Percentiles rank a stretch among this genome's conserved stretches.
These are phyloP conservation scores for Pestalotiopsis sp. DNA, from an alignment of 2,329 filamentous ascomycete genomes.

Conservation along the genomic window DNA sequence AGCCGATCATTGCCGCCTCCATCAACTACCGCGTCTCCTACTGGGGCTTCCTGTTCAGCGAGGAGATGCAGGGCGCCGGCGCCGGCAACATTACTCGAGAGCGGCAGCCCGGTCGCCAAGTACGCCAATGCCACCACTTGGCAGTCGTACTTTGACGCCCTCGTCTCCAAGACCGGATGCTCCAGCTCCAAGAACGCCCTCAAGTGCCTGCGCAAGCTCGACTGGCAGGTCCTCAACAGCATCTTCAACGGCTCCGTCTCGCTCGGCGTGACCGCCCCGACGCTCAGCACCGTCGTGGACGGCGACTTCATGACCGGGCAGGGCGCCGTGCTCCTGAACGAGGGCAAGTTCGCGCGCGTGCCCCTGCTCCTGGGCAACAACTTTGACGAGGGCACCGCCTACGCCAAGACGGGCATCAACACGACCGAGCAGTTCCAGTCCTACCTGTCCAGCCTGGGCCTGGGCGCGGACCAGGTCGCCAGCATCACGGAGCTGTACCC, in stretches of 20 bases:
- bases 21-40: constrained; percentile 54
- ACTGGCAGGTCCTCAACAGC: constrained; percentile 31
- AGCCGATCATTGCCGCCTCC: constrained; percentile 51
- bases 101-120: constrained; percentile 40
- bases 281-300: constrained; percentile 35
- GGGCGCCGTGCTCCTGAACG: constrained; percentile 26
- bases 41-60: constrained; percentile 54
- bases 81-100: constrained; percentile 53
- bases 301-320: constrained; percentile 42
- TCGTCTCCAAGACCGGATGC: constrained; percentile 29
- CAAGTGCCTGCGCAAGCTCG: constrained; percentile 33
- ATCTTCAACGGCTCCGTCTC: constrained; percentile 31
- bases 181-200: constrained; percentile 24
- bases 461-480: neutral
- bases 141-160: constrained; percentile 32
- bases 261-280: constrained; percentile 14
- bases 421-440: constrained; percentile 53
- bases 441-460: constrained; percentile 29
- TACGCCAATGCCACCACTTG: constrained; percentile 4
- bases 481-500: constrained; percentile 11
- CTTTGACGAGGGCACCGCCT: constrained; percentile 46
- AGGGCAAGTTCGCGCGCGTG: constrained; percentile 34
- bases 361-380: constrained; percentile 37
- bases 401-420: constrained; percentile 56
- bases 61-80: constrained; percentile 43